Conservation (phyloP, 768 basidiomycete species). For the Daedaleopsis sinensis region DNA sequence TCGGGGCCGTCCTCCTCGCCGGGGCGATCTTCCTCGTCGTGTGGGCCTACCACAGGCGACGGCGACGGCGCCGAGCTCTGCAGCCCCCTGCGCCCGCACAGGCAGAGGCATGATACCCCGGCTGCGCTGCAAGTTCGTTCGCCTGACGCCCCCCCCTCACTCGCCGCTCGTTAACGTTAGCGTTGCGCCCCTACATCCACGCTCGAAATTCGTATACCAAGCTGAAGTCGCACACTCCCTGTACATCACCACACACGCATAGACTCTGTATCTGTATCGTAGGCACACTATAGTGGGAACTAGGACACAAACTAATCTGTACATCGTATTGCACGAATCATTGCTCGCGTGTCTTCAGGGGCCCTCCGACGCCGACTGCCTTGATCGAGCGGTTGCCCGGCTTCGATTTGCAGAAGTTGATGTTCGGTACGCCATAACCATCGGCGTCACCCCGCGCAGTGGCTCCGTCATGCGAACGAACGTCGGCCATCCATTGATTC, state of each 20-base stretch:
- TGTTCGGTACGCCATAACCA: no score
- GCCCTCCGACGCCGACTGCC: no score
- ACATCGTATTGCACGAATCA: no score
- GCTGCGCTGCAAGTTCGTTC: no score
- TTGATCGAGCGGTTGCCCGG: no score
- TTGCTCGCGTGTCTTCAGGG: no score
- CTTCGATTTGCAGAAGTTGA: no score
- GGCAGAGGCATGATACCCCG: neutral
- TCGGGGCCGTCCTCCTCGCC: conserved; percentile 14
- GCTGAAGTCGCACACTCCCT: neutral
- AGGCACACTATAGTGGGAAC: neutral
- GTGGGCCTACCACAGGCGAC: neutral
- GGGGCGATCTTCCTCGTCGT: conserved; percentile 1
- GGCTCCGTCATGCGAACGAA: no score
- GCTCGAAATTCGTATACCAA: neutral
- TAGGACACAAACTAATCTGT: no score
- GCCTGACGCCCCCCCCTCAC: no score
- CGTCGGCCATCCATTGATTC: no score
- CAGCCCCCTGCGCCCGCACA: neutral
- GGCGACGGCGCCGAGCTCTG: conserved; percentile 6
- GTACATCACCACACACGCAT: neutral
- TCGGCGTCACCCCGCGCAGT: no score
- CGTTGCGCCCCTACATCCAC: neutral
- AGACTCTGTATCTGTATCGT: neutral
- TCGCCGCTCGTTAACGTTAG: neutral